Evolutionary conservation across 2,329 filamentous ascomycete genomes (phyloP), one percentile per base, ranked within the genome.

Genomic region (Epichloe amarillans): DNA sequence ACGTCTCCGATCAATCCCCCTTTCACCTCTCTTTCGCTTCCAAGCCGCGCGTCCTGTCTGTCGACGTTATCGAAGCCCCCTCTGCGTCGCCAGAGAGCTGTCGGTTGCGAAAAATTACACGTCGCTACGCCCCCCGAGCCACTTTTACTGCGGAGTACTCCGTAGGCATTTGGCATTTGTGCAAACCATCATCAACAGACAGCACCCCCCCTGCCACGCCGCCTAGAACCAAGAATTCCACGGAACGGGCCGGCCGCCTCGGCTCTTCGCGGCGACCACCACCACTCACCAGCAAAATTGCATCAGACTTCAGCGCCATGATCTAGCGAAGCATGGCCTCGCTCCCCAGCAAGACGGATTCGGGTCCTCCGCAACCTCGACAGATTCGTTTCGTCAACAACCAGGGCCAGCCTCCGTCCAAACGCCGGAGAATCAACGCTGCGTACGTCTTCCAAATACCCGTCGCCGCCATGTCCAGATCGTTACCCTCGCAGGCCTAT

Each of bases 301-400:
- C 17, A 37, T 39, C 52, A 47, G 19, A 30, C 37, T 33, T 15
- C n/a, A 41, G 57, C 63, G 67, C 58, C 63, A 69, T 71, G 66
- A 60, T 63, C 56, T 58, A 47, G 49, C 49, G 19, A 61, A 67
- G 61, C 55, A 77, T 77, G 74, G 67, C 71, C 56, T 69, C 70
- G 52, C 62, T 71, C 59, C 64, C 69, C 58, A 72, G 72, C 55
- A 61, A 62, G 59, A 60, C 62, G 59, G 64, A 67, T 52, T 58
- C 61, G 69, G 60, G 56, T 56, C 62, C 57, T 54, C 69, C 72
- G 44, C 74, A 70, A 51, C 80, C 50, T 38, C 53, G 77, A 65
- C 75, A 77, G 64, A 86, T 88, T 58, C 83, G 86, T 59, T 91
- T 90, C 65, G 86, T 91, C 59, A 86, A 88, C 56, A 88, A 83